These are phyloP conservation scores for Cladochytrium replicatum DNA, from an alignment of 192 early-diverging fungal species.

Conservation along the genomic window DNA sequence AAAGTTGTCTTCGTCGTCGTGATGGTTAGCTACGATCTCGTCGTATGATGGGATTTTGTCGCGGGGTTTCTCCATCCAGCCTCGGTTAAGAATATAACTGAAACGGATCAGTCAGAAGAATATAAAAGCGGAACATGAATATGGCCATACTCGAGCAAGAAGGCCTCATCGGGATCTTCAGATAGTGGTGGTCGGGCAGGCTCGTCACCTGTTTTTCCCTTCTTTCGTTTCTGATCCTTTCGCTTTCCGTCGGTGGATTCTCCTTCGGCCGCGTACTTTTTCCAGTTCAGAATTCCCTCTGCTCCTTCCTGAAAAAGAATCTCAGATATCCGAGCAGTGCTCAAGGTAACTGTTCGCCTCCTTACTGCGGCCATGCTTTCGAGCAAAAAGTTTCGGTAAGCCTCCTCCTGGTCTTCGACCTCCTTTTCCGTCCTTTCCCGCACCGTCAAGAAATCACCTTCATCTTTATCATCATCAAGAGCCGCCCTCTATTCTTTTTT, in stretches of 20 bases:
- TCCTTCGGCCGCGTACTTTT: constrained; percentile 11
- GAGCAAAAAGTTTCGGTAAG: constrained; percentile 81
- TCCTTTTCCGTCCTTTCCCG: constrained; percentile 68
- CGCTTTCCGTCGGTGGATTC: neutral
- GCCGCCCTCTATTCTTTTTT: constrained; percentile 3
- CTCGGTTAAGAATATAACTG: constrained; percentile 81
- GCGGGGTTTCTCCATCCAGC: constrained; percentile 80
- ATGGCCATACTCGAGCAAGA: constrained; percentile 64
- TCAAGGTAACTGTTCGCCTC: no score
- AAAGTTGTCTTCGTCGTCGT: constrained; percentile 54
- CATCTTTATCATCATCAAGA: constrained; percentile 46
- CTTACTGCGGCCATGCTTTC: constrained; percentile 69
- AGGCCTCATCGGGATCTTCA: constrained; percentile 42
- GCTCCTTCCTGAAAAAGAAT: constrained; percentile 35
- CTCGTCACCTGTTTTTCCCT: neutral
- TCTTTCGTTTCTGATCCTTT: constrained; percentile 13
- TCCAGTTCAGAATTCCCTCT: constrained; percentile 51
- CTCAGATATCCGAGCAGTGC: no score
- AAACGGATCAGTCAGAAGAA: neutral
- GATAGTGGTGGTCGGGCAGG: constrained; percentile 20
- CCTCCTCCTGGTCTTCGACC: constrained; percentile 69
- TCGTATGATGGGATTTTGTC: constrained; percentile 53
- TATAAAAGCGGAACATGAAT: neutral
- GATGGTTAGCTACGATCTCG: constrained; percentile 59
- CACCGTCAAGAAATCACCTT: constrained; percentile 58